These are phyloP conservation scores for Xanthoceras sorbifolium DNA, from an alignment of 345 rosid species.

Conservation along the genomic window DNA sequence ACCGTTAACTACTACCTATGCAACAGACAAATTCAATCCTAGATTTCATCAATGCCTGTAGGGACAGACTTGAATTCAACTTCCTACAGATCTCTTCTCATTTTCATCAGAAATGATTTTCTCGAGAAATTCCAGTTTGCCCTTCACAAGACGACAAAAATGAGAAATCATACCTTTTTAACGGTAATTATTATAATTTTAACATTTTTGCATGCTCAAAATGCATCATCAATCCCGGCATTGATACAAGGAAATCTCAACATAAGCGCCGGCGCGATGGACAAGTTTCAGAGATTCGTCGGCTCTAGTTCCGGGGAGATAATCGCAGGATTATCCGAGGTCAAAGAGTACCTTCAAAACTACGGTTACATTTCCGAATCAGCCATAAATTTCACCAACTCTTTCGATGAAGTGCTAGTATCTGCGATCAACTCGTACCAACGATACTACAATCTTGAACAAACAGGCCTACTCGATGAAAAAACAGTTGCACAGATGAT, in stretches of 20 bases:
- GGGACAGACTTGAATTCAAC: no score
- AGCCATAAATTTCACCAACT: slow-evolving; percentile 55
- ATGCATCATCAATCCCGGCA: slow-evolving; percentile 42
- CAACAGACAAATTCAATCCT: no score
- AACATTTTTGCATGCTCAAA: slow-evolving; percentile 3
- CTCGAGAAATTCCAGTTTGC: background rate
- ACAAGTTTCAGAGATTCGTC: slow-evolving; percentile 48
- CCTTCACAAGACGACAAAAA: background rate
- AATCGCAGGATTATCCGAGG: slow-evolving; percentile 55
- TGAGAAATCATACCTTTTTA: slow-evolving; percentile 15
- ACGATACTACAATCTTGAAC: slow-evolving; percentile 65
- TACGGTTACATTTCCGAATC: slow-evolving; percentile 68
- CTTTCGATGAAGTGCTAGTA: slow-evolving; percentile 61
- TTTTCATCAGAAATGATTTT: background rate
- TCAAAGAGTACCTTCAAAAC: slow-evolving; percentile 66
- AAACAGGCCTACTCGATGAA: slow-evolving; percentile 71
- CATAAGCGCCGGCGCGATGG: slow-evolving; percentile 47
- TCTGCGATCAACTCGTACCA: slow-evolving; percentile 71
- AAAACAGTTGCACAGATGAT: slow-evolving; percentile 55
- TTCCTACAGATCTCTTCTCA: no score
- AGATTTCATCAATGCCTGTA: no score
- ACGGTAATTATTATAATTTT: slow-evolving; percentile 20
- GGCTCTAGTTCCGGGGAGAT: slow-evolving; percentile 66
- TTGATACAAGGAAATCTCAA: slow-evolving; percentile 25
- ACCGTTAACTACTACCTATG: no score